phyloP scores from a whole-genome alignment of 2,329 filamentous ascomycete genomes.

The Botrytis deweyae region DNA sequence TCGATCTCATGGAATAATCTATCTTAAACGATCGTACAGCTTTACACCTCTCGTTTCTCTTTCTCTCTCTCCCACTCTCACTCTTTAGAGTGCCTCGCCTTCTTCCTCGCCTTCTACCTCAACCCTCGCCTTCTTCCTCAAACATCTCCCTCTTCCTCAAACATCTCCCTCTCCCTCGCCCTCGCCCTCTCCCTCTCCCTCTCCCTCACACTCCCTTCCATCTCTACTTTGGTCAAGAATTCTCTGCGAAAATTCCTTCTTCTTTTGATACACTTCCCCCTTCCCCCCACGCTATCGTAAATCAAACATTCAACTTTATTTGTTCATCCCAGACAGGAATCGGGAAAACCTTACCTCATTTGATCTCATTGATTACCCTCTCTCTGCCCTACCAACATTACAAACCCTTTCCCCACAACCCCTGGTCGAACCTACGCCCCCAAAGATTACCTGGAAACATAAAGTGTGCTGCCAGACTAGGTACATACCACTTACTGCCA shows the following conservation, averaged over 20 bases:
- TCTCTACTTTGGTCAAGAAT: background rate
- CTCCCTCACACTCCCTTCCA: background rate
- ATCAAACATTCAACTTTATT: background rate
- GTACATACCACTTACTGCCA: background rate
- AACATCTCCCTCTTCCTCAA: background rate
- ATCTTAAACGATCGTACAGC: background rate
- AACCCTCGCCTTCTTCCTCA: too few relatives aligned
- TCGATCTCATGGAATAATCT: conserved; percentile 8
- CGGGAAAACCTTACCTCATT: background rate
- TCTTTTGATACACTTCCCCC: background rate
- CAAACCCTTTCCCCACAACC: conserved; percentile 10
- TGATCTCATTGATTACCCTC: background rate
- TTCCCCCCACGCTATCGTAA: background rate
- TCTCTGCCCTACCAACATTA: conserved; percentile 19
- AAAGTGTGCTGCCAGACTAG: background rate
- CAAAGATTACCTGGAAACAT: background rate
- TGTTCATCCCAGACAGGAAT: conserved; percentile 13
- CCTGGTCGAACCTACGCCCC: conserved; percentile 8
- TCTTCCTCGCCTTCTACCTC: too few relatives aligned
- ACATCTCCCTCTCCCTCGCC: too few relatives aligned
- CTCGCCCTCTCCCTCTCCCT: background rate
- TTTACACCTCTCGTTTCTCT: background rate
- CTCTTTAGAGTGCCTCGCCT: background rate
- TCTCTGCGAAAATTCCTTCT: conserved; percentile 13
- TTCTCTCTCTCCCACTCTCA: background rate